phyloP scores from a whole-genome alignment of 805 yeast genomes.

The Sugiyamaella marilandica region DNA sequence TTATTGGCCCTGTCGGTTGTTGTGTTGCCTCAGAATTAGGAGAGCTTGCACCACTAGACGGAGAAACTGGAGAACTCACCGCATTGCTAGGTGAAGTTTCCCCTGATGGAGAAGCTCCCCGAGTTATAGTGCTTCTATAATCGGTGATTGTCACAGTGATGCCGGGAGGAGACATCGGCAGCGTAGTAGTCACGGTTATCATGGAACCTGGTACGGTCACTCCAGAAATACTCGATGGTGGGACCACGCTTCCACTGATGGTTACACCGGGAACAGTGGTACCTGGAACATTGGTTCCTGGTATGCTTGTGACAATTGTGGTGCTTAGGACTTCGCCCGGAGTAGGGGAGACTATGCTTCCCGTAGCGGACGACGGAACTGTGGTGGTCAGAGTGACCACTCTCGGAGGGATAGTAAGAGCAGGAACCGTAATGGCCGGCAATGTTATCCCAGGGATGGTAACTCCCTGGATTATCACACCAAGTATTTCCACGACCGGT shows the following conservation, averaged over 20 bases:
- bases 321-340: conserved; percentile 1
- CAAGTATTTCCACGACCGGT: conserved; percentile 11
- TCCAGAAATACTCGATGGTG: conserved; percentile 11
- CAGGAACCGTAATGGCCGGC: conserved; percentile 11
- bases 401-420: conserved; percentile 21
- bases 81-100: background rate
- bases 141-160: background rate
- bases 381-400: conserved; percentile 4
- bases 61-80: background rate
- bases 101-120: background rate
- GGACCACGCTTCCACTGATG: conserved; percentile 15
- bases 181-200: conserved; percentile 1
- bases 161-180: background rate
- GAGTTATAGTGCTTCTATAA: background rate
- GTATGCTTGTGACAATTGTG: conserved; percentile 10
- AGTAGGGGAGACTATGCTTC: background rate
- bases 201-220: conserved; percentile 2
- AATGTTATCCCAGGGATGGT: conserved; percentile 9
- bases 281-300: conserved; percentile 16
- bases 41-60: background rate
- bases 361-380: conserved; percentile 1
- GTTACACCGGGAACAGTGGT: conserved; percentile 19
- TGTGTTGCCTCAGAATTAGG: too few species aligned
- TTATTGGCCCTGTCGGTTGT: too few species aligned
- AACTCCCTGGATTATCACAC: conserved; percentile 9